phyloP scores from a whole-genome alignment of 371 early-diverging fungal species.

The Mortierella sp. region DNA sequence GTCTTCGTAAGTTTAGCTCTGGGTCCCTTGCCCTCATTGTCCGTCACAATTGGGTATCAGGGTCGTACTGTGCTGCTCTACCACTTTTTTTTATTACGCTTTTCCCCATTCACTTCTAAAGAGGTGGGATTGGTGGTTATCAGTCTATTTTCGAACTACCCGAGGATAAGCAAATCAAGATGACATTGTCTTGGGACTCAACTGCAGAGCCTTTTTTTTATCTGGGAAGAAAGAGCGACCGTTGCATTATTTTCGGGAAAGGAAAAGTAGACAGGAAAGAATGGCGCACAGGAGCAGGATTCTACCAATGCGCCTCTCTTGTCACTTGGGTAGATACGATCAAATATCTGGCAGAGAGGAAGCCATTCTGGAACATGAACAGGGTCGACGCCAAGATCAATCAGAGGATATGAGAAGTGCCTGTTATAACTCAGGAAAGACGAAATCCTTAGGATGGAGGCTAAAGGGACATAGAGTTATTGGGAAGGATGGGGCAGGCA shows the following conservation, averaged over 20 bases:
- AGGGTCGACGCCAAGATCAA: neutral
- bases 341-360: neutral
- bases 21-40: neutral
- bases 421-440: neutral
- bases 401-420: neutral
- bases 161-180: neutral
- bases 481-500: neutral
- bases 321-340: neutral
- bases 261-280: neutral
- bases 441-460: neutral
- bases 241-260: neutral
- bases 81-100: neutral
- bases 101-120: neutral
- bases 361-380: neutral
- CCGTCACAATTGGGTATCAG: neutral
- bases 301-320: too few species aligned
- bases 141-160: constrained; percentile 10
- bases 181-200: neutral
- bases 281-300: neutral
- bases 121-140: neutral
- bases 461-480: neutral
- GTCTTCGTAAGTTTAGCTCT: constrained; percentile 43
- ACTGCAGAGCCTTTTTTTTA: neutral
- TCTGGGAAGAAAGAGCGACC: constrained; percentile 3
- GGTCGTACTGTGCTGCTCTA: too few species aligned